A percentile compares a stretch with the other conserved stretches of the same genome.
Evolutionary conservation across 306 rosid species (phyloP).

Genomic region (apple (Malus domestica)): DNA sequence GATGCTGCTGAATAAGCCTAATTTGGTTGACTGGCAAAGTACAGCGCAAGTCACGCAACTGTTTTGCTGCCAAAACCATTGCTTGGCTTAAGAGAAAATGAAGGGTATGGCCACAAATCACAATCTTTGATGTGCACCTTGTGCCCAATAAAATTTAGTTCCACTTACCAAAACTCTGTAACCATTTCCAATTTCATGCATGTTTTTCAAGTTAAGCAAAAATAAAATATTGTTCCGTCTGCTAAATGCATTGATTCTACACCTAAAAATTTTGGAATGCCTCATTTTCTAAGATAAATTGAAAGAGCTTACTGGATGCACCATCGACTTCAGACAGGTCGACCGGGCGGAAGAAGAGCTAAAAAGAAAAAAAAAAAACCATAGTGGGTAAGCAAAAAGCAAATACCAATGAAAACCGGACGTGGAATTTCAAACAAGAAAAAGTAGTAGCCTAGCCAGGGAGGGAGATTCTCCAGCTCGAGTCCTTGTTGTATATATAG

Average conservation of each 20-base stretch:
- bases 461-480: no score
- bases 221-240: neutral
- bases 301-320: no score
- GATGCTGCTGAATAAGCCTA: neutral
- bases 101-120: conserved; percentile 20
- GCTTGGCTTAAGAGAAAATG: conserved; percentile 24
- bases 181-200: neutral
- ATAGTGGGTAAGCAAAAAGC: no score
- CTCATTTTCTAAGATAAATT: neutral
- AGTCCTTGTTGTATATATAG: no score
- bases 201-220: neutral
- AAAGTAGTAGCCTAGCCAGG: no score
- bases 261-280: neutral
- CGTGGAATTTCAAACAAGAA: no score
- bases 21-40: neutral
- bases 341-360: neutral
- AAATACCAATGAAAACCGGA: no score
- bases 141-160: neutral
- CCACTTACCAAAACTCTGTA: neutral
- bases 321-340: no score
- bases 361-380: no score
- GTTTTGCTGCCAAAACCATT: conserved; percentile 7
- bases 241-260: neutral
- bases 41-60: conserved; percentile 50
- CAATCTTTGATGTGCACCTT: conserved; percentile 20